Conservation (phyloP, 2,329 filamentous ascomycete genomes). For the Colletotrichum acutatum region DNA sequence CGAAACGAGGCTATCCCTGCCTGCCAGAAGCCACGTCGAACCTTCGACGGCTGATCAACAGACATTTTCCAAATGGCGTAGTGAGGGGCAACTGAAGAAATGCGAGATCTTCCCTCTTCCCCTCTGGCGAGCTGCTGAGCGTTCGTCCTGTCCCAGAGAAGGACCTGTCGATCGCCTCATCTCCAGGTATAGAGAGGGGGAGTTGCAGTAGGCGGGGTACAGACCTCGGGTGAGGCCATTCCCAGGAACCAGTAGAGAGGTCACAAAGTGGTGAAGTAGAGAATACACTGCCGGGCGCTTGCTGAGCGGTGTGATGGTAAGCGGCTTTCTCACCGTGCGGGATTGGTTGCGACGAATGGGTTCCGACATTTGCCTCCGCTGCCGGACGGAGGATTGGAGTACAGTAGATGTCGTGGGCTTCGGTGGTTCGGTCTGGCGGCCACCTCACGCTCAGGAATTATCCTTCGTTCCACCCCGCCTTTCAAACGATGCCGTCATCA, state of each 20-base stretch:
- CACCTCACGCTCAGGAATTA: constrained; percentile 7
- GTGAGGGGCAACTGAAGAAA: constrained; percentile 26
- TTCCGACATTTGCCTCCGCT: not conserved
- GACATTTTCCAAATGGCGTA: constrained; percentile 8
- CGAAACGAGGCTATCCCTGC: constrained; percentile 37
- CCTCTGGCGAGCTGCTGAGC: not conserved
- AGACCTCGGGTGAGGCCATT: constrained; percentile 24
- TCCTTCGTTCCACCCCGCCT: constrained; percentile 19
- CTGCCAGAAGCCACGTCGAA: constrained; percentile 35
- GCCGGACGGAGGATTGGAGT: not conserved
- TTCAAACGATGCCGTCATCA: constrained; percentile 31
- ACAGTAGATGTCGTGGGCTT: not conserved
- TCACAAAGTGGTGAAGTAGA: not conserved
- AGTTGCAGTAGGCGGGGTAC: constrained; percentile 14
- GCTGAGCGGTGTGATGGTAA: constrained; percentile 28
- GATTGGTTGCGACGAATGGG: constrained; percentile 7
- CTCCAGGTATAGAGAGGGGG: not conserved
- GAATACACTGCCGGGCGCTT: not conserved
- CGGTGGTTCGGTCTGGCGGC: not conserved
- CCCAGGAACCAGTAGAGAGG: constrained; percentile 3
- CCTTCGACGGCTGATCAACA: constrained; percentile 24
- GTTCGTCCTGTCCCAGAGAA: not conserved
- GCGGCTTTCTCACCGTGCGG: constrained; percentile 10
- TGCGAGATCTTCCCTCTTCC: constrained; percentile 3
- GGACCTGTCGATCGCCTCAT: constrained; percentile 20